phyloP scores from a whole-genome alignment of 192 early-diverging fungal genomes.

The Gryganskiella cystojenkinii region DNA sequence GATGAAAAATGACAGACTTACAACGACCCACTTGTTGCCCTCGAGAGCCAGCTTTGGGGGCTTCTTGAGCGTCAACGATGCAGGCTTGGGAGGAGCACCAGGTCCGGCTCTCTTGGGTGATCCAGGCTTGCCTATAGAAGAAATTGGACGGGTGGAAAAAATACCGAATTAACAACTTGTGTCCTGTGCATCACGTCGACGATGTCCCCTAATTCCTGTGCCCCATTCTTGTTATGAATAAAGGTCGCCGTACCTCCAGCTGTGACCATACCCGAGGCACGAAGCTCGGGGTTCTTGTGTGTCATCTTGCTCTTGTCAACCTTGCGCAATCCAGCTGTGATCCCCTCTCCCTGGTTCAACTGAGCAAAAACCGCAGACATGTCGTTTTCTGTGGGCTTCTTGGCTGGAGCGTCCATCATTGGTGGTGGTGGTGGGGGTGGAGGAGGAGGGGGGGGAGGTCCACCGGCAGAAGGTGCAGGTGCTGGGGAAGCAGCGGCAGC shows the following conservation, averaged over 20 bases:
- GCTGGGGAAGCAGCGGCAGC: constrained; percentile 53
- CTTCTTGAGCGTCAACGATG: constrained; percentile 68
- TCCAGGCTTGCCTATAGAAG: constrained; percentile 28
- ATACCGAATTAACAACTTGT: neutral
- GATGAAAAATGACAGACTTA: constrained; percentile 20
- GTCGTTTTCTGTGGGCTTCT: constrained; percentile 48
- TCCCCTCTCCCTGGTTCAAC: constrained; percentile 81
- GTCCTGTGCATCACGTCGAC: too few species aligned
- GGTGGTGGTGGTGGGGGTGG: constrained; percentile 70
- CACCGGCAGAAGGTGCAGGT: constrained; percentile 48
- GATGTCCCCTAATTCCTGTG: neutral
- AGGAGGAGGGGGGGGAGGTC: constrained; percentile 66
- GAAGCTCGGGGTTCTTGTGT: constrained; percentile 96
- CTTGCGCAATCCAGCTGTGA: constrained; percentile 88
- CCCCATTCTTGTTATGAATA: neutral
- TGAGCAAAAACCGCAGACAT: constrained; percentile 83
- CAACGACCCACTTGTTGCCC: constrained; percentile 93
- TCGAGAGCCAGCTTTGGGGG: constrained; percentile 85
- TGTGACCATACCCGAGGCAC: constrained; percentile 71
- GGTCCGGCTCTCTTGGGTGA: constrained; percentile 60
- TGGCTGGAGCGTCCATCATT: constrained; percentile 11
- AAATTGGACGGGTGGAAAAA: neutral
- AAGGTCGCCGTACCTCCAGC: constrained; percentile 19
- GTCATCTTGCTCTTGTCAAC: constrained; percentile 98
- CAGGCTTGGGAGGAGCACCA: constrained; percentile 65